phyloP scores from a whole-genome alignment of 2,329 filamentous ascomycete genomes.

The Penicillium verrucosum region DNA sequence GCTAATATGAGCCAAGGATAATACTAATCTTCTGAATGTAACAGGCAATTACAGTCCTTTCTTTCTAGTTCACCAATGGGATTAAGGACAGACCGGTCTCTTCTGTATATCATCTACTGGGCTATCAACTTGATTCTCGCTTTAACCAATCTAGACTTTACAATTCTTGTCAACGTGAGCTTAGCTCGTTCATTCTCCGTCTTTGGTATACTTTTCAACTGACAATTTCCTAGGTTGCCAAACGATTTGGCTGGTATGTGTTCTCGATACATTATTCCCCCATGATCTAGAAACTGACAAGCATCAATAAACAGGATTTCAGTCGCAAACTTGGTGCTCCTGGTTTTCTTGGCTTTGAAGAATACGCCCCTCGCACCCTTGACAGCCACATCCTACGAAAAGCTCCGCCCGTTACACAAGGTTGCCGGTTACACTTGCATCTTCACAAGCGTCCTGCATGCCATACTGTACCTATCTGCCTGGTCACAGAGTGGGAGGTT shows the following conservation, averaged over 20 bases:
- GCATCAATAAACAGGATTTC: conserved; percentile 8
- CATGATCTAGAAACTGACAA: neutral
- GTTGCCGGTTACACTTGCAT: conserved; percentile 19
- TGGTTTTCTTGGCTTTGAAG: conserved; percentile 16
- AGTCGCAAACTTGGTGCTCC: conserved; percentile 11
- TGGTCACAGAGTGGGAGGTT: conserved; percentile 1
- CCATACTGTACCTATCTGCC: neutral
- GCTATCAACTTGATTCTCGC: conserved; percentile 8
- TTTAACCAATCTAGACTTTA: conserved; percentile 4
- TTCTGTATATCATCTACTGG: conserved; percentile 11
- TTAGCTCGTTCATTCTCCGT: neutral
- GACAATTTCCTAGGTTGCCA: neutral
- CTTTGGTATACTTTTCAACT: neutral
- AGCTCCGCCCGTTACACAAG: conserved; percentile 19
- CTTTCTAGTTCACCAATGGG: conserved; percentile 2
- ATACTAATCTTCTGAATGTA: neutral
- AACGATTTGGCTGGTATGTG: conserved; percentile 12
- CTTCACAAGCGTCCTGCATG: conserved; percentile 3
- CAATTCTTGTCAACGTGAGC: neutral
- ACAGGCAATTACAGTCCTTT: neutral
- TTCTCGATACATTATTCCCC: neutral
- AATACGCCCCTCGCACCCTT: conserved; percentile 16
- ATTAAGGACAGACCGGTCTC: conserved; percentile 2
- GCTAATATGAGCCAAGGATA: neutral
- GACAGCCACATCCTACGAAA: conserved; percentile 17